Evolutionary conservation across 495 filamentous ascomycete genomes (phyloP).

Genomic region (Podospora tetraspora): DNA sequence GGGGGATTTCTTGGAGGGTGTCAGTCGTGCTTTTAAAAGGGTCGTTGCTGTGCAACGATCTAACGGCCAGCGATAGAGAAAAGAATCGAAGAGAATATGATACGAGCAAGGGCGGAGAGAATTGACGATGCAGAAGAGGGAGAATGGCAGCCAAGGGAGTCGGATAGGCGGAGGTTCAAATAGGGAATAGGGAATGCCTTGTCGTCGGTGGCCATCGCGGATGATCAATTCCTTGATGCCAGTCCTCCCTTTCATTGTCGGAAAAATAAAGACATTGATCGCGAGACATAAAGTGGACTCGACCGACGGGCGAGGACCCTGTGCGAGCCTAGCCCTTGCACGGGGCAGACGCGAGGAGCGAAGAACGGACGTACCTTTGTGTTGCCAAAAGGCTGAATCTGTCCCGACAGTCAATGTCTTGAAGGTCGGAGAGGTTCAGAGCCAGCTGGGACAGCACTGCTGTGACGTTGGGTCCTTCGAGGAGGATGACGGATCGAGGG

Average conservation of each 20-base stretch:
- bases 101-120: conserved; percentile 4
- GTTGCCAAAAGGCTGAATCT: conserved; percentile 7
- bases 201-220: not conserved
- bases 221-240: conserved; percentile 2
- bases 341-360: not conserved
- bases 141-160: not conserved
- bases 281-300: not conserved
- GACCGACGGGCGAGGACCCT: not conserved
- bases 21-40: conserved; percentile 11
- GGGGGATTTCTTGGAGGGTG: conserved; percentile 13
- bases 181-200: not conserved
- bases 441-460: conserved; percentile 38
- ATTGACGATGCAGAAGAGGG: conserved; percentile 11
- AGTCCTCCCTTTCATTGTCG: not conserved
- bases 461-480: conserved; percentile 34
- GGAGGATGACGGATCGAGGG: conserved; percentile 28
- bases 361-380: conserved; percentile 15
- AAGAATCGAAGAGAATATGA: conserved; percentile 17
- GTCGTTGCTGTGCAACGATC: conserved; percentile 17
- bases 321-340: not conserved
- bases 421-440: conserved; percentile 25
- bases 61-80: conserved; percentile 10
- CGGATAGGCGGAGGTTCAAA: not conserved
- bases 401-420: conserved; percentile 8
- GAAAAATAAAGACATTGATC: conserved; percentile 12